Conservation (phyloP, 139 green algal species). For the Asterochloris sp. region DNA sequence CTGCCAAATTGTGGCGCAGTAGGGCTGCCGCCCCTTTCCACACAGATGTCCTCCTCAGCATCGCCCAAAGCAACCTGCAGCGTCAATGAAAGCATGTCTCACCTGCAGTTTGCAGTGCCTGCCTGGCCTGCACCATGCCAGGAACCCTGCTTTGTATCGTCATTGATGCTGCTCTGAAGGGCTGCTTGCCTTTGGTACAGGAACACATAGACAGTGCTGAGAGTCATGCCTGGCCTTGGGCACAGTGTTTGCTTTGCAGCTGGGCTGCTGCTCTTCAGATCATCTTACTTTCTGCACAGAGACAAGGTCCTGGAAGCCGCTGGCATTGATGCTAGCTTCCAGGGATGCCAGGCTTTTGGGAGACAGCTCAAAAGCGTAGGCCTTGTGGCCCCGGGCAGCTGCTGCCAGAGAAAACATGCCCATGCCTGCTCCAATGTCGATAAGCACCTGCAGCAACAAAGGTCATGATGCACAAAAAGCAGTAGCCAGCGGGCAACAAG, state of each 20-base stretch:
- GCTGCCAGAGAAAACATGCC: constrained; percentile 77
- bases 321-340: constrained; percentile 54
- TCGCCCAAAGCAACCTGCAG: constrained; percentile 17
- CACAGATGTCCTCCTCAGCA: constrained; percentile 26
- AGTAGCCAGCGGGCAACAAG: too few relatives aligned
- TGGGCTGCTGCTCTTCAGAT: too few relatives aligned
- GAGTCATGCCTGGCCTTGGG: too few relatives aligned
- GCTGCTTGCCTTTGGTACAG: too few relatives aligned
- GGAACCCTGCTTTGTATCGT: too few relatives aligned
- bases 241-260: too few relatives aligned
- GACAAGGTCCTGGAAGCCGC: constrained; percentile 63
- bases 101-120: too few relatives aligned
- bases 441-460: constrained; percentile 29
- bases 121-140: too few relatives aligned
- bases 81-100: background rate
- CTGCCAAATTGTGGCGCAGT: constrained; percentile 4
- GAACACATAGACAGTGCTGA: too few relatives aligned
- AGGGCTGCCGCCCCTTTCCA: constrained; percentile 12
- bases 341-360: constrained; percentile 48
- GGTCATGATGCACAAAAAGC: too few relatives aligned
- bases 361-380: constrained; percentile 74
- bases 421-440: constrained; percentile 77
- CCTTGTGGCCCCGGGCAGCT: constrained; percentile 60
- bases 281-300: constrained; percentile 29
- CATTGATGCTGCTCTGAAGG: too few relatives aligned